Evolutionary conservation across 441 rosid species (phyloP).

Genomic region (Gossypium laxum): DNA sequence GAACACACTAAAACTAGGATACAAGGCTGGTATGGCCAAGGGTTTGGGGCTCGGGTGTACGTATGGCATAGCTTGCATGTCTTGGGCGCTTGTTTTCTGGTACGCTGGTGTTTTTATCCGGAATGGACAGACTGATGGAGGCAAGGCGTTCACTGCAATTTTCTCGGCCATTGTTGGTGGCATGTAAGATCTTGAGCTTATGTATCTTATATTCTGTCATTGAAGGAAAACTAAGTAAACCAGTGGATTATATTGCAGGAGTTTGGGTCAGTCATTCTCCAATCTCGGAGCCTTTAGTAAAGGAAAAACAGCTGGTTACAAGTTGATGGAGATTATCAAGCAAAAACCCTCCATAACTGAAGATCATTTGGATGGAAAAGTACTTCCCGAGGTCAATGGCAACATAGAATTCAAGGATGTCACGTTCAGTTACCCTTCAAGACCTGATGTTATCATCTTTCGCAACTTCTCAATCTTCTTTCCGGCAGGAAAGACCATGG

Average conservation of each 20-base stretch:
- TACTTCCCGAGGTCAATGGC: constrained; percentile 70
- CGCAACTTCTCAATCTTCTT: constrained; percentile 78
- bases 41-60: constrained; percentile 97
- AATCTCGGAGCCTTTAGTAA: constrained; percentile 96
- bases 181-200: constrained; percentile 45
- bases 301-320: constrained; percentile 91
- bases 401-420: constrained; percentile 83
- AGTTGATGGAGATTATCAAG: constrained; percentile 83
- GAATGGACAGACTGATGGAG: constrained; percentile 86
- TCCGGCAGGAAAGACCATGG: constrained; percentile 88
- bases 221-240: neutral
- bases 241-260: constrained; percentile 42
- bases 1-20: constrained; percentile 82
- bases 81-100: constrained; percentile 99
- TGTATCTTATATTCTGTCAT: neutral
- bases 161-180: constrained; percentile 99
- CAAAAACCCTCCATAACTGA: constrained; percentile 78
- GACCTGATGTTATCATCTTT: constrained; percentile 85
- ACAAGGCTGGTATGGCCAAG: constrained; percentile 99
- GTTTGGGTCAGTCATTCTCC: constrained; percentile 95
- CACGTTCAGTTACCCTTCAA: constrained; percentile 86
- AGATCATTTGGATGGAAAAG: constrained; percentile 56
- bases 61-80: constrained; percentile 96
- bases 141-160: constrained; percentile 93
- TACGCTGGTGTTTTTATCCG: constrained; percentile 97